Evolutionary conservation across 1,284 basidiomycete genomes (phyloP), one percentile per base, ranked within the genome.

Genomic region (Rhodotorula mucilaginosa): DNA sequence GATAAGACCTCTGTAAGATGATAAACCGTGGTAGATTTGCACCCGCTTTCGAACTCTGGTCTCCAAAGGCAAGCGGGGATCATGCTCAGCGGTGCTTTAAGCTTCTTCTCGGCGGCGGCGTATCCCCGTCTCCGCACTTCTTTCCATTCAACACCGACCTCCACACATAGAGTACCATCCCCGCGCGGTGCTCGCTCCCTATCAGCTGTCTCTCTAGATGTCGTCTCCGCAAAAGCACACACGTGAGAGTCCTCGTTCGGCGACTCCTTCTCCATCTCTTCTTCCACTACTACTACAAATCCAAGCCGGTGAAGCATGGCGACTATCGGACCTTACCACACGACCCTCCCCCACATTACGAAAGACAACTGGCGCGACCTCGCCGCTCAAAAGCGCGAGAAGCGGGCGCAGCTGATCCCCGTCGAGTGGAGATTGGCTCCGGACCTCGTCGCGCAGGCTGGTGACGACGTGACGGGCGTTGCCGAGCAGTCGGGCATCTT

Each of bases 341-440:
- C n/a, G 15, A 58, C 67, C 2, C 49, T 58, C 5, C 48, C 67
- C 0, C 39, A 46, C 61, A 15, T 68, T 3, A 68, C 67, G 12
- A 59, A 58, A 54, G 61, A 62, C 34, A 64, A 64, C 49, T 68
- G 67, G 67, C 56, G 48, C 15, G 34, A 58, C 2, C 12, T 31
- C 3, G 67, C 61, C 0, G 61, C 56, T 12, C 48, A 31, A 19
- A 68, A 68, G 57, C 31, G 47, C 23, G 61, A 49, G n/a, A 19
- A 16, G 13, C 54, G 39, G 10, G 67, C 51, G 26, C 21, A 12
- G 12, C 39, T 68, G 7, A 63, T 68, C 44, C 67, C 67, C 18
- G 23, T 34, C n/a, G 57, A 31, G 18, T 68, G 61, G 61, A 4
- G 39, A 1, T 26, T 68, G 16, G 7, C 31, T 2, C 23, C n/a